These are phyloP conservation scores for Trametes coccinea DNA, from an alignment of 768 basidiomycete species.

Conservation along the genomic window DNA sequence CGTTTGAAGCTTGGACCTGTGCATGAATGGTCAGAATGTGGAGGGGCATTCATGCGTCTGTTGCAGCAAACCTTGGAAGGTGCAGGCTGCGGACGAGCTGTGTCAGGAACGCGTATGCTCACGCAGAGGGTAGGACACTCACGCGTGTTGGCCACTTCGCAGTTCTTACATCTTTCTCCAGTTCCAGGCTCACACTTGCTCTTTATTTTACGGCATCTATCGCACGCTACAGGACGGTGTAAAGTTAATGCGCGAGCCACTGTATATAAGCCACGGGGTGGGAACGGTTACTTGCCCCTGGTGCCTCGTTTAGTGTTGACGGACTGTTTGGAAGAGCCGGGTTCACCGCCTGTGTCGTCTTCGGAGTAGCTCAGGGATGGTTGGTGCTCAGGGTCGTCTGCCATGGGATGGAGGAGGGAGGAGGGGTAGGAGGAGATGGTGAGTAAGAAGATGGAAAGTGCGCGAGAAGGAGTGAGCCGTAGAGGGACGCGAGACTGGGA, in stretches of 20 bases:
- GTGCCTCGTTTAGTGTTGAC: slow-evolving; percentile 25
- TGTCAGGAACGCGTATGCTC: background rate
- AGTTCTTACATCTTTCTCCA: slow-evolving; percentile 62
- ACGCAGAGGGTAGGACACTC: slow-evolving; percentile 4
- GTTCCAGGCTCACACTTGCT: slow-evolving; percentile 78
- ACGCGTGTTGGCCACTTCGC: slow-evolving; percentile 48
- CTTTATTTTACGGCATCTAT: slow-evolving; percentile 86
- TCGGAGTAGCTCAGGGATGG: slow-evolving; percentile 1
- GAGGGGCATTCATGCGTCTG: background rate
- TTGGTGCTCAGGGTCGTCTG: slow-evolving; percentile 3
- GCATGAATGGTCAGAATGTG: background rate
- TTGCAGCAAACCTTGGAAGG: slow-evolving; percentile 69
- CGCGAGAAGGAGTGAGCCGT: background rate
- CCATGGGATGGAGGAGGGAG: background rate
- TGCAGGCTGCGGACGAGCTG: slow-evolving; percentile 24
- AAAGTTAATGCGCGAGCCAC: background rate
- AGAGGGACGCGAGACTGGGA: too few relatives aligned
- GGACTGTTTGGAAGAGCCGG: slow-evolving; percentile 21
- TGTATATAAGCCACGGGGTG: background rate
- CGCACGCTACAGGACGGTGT: slow-evolving; percentile 56
- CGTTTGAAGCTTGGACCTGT: slow-evolving; percentile 79
- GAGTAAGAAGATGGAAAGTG: background rate
- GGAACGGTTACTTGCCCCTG: slow-evolving; percentile 21
- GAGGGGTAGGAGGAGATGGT: background rate
- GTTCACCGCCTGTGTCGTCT: slow-evolving; percentile 25